Base-by-base conservation (phyloP, 169 alveolate genomes). In the Eimeria acervulina region DNA sequence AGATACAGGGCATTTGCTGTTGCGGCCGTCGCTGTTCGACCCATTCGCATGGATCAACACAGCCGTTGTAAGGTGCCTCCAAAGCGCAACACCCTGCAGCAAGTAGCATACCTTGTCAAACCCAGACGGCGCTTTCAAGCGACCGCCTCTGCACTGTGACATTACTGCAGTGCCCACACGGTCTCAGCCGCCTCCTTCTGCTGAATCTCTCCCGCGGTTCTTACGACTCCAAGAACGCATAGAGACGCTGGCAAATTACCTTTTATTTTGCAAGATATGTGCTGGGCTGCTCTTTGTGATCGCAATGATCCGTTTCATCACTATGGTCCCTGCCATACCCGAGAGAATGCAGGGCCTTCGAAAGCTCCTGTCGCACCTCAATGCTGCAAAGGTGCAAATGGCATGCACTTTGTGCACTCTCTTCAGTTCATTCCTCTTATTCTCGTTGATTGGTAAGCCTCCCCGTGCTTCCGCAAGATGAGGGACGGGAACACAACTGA, bases 171-270 rank as follows among this genome's bases (percentile, higher is more conserved):
- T 70, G 47, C 78, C 93, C 40, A 31, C 81, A 1, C 21, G 93
- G 42, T 87, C 93, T 36, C 66, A 87, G 91, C 95, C 95, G 12
- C 85, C 92, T 15, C 95, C 95, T 63, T 42, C 95, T 21, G 95
- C 92, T 40, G 95, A 92, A 63, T 92, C 95, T 59, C 80, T 78
- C 26, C 66, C 63, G 8, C 91, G 95, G 3, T 92, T 92, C 40
- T 42, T 92, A 7, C 91, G 95, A n/a, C 55, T 92, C 33, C 90
- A 92, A 74, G 92, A 92, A 59, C 76, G 55, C 68, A 21, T 92
- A 51, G 95, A 92, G 72, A 59, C 40, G 21, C 68, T 74, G 47
- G 83, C 90, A 1, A 31, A 76, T 47, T 66, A 61, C 47, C 95
- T 92, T 40, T 92, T 76, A 51, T 66, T 47, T 44, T 38, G 91